A percentile compares a stretch with the other conserved stretches of the same genome.
Conservation (phyloP, 441 rosid species). For the Theobroma grandiflorum region DNA sequence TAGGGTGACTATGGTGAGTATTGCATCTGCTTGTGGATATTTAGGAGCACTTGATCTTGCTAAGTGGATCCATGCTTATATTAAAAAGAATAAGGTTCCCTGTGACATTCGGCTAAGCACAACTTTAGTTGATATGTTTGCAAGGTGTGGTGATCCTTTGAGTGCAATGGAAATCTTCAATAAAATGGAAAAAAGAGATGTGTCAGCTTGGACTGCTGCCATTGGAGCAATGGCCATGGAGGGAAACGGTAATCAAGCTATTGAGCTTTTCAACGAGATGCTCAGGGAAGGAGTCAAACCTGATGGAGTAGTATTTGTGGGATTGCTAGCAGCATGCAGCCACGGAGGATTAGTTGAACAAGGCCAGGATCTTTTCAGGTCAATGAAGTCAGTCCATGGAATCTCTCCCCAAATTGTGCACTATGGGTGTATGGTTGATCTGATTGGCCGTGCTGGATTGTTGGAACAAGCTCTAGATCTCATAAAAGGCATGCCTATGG, state of each 20-base stretch:
- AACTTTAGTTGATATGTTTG: constrained; percentile 65
- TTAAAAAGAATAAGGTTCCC: constrained; percentile 40
- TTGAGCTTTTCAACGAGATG: constrained; percentile 56
- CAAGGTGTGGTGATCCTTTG: constrained; percentile 63
- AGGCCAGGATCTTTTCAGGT: constrained; percentile 55
- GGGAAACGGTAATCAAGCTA: constrained; percentile 53
- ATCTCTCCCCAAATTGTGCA: constrained; percentile 58
- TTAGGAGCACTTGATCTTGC: constrained; percentile 66
- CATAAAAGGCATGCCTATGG: constrained; percentile 55
- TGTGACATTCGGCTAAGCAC: constrained; percentile 60
- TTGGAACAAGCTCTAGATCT: constrained; percentile 57
- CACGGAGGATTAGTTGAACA: constrained; percentile 60
- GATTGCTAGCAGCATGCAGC: constrained; percentile 60
- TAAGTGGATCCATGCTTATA: constrained; percentile 58
- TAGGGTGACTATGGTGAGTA: constrained; percentile 57
- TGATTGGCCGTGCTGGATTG: constrained; percentile 68
- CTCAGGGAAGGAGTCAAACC: constrained; percentile 56
- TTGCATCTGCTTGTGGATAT: constrained; percentile 69
- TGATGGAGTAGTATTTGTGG: constrained; percentile 53
- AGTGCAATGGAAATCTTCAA: constrained; percentile 56
- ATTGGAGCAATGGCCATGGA: constrained; percentile 64
- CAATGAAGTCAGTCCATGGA: constrained; percentile 54
- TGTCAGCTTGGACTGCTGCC: constrained; percentile 74
- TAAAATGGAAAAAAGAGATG: constrained; percentile 52
- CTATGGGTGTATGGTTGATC: constrained; percentile 73